Conservation (phyloP, 2,329 filamentous ascomycete species). For the Domatiomyces globalis region DNA sequence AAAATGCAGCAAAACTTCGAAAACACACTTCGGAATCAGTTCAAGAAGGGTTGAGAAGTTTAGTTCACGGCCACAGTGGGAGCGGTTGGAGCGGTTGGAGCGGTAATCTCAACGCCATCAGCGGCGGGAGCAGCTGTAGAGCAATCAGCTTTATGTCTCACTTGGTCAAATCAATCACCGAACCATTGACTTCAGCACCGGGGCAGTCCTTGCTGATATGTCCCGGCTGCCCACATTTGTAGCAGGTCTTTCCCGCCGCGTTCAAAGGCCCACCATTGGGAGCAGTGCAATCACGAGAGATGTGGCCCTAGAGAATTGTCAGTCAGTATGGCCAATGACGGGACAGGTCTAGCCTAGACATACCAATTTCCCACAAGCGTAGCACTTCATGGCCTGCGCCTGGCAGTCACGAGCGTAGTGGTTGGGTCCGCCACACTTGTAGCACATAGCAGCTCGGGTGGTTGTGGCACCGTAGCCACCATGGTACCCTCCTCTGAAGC, state of each 20-base stretch:
- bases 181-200: conserved; percentile 47
- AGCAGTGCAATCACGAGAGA: conserved; percentile 87
- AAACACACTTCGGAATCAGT: not conserved
- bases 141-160: conserved; percentile 1
- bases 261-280: conserved; percentile 92
- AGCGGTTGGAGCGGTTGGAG: conserved; percentile 6
- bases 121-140: conserved; percentile 12
- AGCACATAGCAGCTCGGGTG: conserved; percentile 48
- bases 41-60: not conserved
- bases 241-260: conserved; percentile 96
- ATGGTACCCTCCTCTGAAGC: conserved; percentile 47
- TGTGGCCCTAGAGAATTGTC: conserved; percentile 49
- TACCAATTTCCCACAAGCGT: conserved; percentile 79
- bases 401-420: conserved; percentile 98
- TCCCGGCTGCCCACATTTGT: conserved; percentile 87
- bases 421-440: conserved; percentile 72
- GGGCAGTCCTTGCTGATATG: conserved; percentile 95
- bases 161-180: conserved; percentile 8
- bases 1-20: not conserved
- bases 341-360: conserved; percentile 11
- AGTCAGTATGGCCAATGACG: conserved; percentile 5
- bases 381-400: conserved; percentile 97
- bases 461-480: conserved; percentile 49
- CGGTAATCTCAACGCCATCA: conserved; percentile 9
- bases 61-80: conserved; percentile 9